Evolutionary conservation across 1,284 basidiomycete genomes (phyloP).

Genomic region (Puccinia coronata): DNA sequence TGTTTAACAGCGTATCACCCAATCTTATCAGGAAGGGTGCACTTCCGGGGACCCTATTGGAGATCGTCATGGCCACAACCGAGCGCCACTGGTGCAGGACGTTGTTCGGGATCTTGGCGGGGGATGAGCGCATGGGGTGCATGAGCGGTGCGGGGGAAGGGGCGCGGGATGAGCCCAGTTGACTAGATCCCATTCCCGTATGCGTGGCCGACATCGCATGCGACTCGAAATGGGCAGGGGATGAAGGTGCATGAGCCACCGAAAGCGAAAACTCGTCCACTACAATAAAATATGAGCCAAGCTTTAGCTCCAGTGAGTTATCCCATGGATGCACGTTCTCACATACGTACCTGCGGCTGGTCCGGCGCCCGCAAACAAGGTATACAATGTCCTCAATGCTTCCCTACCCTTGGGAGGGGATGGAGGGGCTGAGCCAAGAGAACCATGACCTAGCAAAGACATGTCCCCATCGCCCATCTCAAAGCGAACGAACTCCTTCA

Average conservation of each 20-base stretch:
- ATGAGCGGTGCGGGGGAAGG: constrained; percentile 66
- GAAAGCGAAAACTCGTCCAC: constrained; percentile 75
- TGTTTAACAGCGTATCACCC: constrained; percentile 75
- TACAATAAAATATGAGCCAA: too few species aligned
- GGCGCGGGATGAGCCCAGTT: constrained; percentile 28
- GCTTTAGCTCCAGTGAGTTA: too few species aligned
- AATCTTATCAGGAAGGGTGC: constrained; percentile 79
- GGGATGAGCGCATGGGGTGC: constrained; percentile 64
- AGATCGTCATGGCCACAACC: constrained; percentile 78
- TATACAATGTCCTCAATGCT: constrained; percentile 77
- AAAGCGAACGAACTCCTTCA: constrained; percentile 77
- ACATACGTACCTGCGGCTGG: constrained; percentile 67
- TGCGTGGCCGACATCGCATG: constrained; percentile 53
- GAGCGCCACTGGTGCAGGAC: constrained; percentile 78
- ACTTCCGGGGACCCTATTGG: constrained; percentile 66
- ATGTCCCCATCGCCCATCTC: constrained; percentile 67
- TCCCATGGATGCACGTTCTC: constrained; percentile 19
- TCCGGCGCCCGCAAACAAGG: constrained; percentile 80
- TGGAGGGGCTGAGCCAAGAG: constrained; percentile 44
- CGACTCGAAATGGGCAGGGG: constrained; percentile 27
- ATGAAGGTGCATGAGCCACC: constrained; percentile 1
- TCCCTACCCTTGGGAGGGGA: constrained; percentile 65
- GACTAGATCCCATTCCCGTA: constrained; percentile 58
- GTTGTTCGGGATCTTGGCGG: constrained; percentile 64
- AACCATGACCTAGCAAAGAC: constrained; percentile 3